These are phyloP conservation scores for Paramecium octaurelia DNA, from an alignment of 73 alveolate genomes.

Conservation along the genomic window DNA sequence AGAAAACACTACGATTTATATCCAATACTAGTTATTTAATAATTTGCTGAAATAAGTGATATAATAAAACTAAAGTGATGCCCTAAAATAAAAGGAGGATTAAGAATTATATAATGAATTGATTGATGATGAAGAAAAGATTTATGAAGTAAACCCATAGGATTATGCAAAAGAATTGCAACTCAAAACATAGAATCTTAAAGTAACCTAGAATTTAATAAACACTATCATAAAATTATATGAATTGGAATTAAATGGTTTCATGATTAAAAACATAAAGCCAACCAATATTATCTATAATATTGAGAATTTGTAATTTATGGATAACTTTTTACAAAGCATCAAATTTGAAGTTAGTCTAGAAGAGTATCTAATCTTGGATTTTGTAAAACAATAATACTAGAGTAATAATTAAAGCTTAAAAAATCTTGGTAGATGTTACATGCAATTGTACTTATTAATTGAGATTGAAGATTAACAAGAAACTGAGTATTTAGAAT, in stretches of 20 bases:
- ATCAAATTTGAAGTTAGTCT: background rate
- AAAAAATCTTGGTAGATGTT: background rate
- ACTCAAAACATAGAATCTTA: background rate
- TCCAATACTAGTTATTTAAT: background rate
- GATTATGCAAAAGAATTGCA: background rate
- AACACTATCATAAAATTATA: background rate
- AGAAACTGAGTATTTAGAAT: background rate
- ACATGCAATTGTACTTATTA: background rate
- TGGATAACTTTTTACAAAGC: background rate
- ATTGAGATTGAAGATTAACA: background rate
- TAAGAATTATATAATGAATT: background rate
- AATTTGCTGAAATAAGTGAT: background rate
- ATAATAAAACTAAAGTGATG: background rate
- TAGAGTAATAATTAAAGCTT: background rate
- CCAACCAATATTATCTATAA: background rate
- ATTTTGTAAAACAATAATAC: background rate
- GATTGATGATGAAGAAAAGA: background rate
- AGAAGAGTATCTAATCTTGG: background rate
- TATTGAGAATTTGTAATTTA: background rate
- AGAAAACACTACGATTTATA: background rate
- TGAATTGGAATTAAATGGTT: background rate
- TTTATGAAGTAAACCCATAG: background rate
- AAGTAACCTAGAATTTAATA: background rate
- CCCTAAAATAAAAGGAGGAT: background rate
- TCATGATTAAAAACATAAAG: background rate